phyloP scores from a whole-genome alignment of 805 yeast species.

The Osmozyma mogii region DNA sequence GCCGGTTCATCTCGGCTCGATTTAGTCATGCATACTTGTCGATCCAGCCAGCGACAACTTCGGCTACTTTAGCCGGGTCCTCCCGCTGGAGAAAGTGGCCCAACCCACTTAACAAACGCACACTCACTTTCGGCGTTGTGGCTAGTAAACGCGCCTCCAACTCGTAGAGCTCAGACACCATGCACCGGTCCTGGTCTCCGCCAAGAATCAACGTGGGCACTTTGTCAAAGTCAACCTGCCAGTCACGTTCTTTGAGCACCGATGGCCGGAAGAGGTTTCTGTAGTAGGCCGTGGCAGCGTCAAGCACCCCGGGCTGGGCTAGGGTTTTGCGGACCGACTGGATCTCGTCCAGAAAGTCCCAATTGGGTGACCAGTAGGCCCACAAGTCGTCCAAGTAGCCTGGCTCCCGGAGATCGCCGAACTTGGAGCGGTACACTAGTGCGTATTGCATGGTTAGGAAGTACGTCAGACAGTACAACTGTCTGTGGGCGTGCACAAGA shows the following conservation, averaged over 20 bases:
- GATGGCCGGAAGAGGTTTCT: too few species aligned
- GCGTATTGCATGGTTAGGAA: constrained; percentile 30
- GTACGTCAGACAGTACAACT: constrained; percentile 27
- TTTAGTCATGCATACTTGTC: constrained; percentile 9
- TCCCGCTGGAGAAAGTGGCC: constrained; percentile 38
- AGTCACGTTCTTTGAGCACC: constrained; percentile 10
- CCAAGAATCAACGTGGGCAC: constrained; percentile 31
- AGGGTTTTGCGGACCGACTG: constrained; percentile 22
- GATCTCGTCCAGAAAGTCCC: constrained; percentile 23
- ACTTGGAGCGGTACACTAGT: constrained; percentile 13
- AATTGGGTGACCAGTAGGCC: constrained; percentile 34
- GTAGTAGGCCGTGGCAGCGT: constrained; percentile 33
- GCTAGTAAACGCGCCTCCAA: constrained; percentile 17
- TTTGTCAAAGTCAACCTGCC: constrained; percentile 24
- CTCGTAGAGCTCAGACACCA: constrained; percentile 20
- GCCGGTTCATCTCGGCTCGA: too few species aligned
- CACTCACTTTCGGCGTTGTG: constrained; percentile 13
- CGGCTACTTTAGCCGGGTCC: constrained; percentile 22
- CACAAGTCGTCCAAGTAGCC: constrained; percentile 27
- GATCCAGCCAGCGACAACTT: constrained; percentile 22
- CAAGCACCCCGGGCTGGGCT: constrained; percentile 18
- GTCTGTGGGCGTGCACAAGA: constrained; percentile 24
- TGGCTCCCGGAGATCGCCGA: constrained; percentile 9
- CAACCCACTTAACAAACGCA: constrained; percentile 17
- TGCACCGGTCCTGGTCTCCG: constrained; percentile 35